Evolutionary conservation across 2,329 filamentous ascomycete genomes (phyloP).

Genomic region (Massarina eburnea): DNA sequence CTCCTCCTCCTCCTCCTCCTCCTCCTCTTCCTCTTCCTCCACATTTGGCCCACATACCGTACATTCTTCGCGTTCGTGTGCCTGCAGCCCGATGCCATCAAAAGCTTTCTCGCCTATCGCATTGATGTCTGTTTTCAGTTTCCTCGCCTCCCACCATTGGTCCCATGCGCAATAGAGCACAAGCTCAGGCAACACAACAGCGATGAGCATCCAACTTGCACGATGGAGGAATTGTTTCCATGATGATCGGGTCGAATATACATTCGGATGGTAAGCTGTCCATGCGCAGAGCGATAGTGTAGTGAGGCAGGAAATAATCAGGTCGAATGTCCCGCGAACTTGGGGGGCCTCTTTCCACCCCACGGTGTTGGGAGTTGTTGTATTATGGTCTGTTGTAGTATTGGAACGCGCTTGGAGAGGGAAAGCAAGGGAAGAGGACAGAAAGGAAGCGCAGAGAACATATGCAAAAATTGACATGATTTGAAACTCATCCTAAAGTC

Average conservation of each 20-base stretch:
- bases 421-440: neutral
- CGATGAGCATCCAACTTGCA: conserved; percentile 20
- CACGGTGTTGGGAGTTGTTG: neutral
- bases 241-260: conserved; percentile 2
- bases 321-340: conserved; percentile 21
- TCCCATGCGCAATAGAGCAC: conserved; percentile 26
- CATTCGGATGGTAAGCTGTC: conserved; percentile 30
- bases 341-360: conserved; percentile 18
- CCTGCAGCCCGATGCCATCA: neutral
- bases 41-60: neutral
- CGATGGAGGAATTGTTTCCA: conserved; percentile 6
- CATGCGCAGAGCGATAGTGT: conserved; percentile 28
- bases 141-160: conserved; percentile 18
- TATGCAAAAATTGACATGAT: neutral
- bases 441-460: neutral
- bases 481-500: neutral
- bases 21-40: neutral
- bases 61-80: neutral
- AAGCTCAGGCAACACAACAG: conserved; percentile 21
- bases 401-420: neutral
- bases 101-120: conserved; percentile 4
- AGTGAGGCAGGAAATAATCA: conserved; percentile 22
- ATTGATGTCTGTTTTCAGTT: conserved; percentile 12
- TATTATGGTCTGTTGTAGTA: neutral
- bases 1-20: neutral